phyloP scores from a whole-genome alignment of 352 stramenopile genomes.

The Phytophthora agathidicida region DNA sequence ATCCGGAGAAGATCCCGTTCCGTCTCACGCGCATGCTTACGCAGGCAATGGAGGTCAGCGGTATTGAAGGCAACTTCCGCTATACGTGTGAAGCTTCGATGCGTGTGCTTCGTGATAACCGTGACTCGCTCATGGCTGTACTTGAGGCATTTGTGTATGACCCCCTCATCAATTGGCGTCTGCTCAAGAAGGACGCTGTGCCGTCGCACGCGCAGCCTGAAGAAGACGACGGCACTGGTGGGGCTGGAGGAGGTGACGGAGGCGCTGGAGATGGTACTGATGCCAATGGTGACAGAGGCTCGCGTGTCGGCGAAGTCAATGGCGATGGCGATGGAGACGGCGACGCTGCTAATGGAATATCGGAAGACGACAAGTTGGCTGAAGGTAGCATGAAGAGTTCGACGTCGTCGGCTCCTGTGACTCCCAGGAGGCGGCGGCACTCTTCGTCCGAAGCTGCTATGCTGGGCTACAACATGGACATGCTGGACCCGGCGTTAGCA shows the following conservation, averaged over 20 bases:
- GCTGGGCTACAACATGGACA: slow-evolving; percentile 68
- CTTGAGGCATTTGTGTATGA: slow-evolving; percentile 99
- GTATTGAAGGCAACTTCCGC: slow-evolving; percentile 99
- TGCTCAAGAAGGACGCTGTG: slow-evolving; percentile 90
- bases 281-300: slow-evolving; percentile 21
- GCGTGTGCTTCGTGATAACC: slow-evolving; percentile 98
- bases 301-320: slow-evolving; percentile 12
- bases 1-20: slow-evolving; percentile 99
- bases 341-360: slow-evolving; percentile 24
- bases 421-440: slow-evolving; percentile 54
- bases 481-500: slow-evolving; percentile 54
- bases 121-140: slow-evolving; percentile 99
- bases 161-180: slow-evolving; percentile 98
- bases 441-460: slow-evolving; percentile 68
- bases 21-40: slow-evolving; percentile 99
- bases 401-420: slow-evolving; percentile 45
- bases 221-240: slow-evolving; percentile 48
- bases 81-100: slow-evolving; percentile 99
- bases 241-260: slow-evolving; percentile 28
- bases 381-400: slow-evolving; percentile 68
- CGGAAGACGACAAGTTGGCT: slow-evolving; percentile 43
- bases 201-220: slow-evolving; percentile 77
- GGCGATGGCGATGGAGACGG: slow-evolving; percentile 28
- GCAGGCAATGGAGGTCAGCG: slow-evolving; percentile 99
- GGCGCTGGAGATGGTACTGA: slow-evolving; percentile 31